Percentiles rank a stretch among this genome's conserved stretches.
These are phyloP conservation scores for Hypoxylon sp. DNA, from an alignment of 2,329 filamentous ascomycete species.

Conservation along the genomic window DNA sequence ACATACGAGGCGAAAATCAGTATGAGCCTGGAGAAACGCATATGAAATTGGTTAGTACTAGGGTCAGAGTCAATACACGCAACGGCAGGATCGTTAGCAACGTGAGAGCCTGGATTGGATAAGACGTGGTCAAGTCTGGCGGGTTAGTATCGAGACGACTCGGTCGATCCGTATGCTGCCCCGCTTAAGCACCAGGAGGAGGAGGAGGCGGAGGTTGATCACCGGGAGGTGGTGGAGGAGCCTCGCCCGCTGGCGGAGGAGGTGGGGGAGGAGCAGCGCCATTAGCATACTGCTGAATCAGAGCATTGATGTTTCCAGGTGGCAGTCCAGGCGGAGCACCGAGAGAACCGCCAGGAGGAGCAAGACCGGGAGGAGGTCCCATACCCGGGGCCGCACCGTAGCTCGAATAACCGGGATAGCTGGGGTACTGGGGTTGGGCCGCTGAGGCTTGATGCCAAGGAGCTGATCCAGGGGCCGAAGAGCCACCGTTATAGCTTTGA, in stretches of 20 bases:
- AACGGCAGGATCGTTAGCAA: constrained; percentile 26
- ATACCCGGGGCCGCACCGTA: constrained; percentile 68
- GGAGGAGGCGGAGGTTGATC: constrained; percentile 73
- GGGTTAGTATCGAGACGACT: constrained; percentile 46
- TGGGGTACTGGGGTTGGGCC: constrained; percentile 70
- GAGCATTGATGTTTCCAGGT: constrained; percentile 69
- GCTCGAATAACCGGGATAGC: constrained; percentile 62
- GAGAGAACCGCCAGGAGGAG: constrained; percentile 60
- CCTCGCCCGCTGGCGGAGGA: constrained; percentile 72
- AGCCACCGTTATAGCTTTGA: constrained; percentile 54
- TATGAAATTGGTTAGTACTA: constrained; percentile 39
- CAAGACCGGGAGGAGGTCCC: constrained; percentile 60
- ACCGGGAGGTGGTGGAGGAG: constrained; percentile 71
- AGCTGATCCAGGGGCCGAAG: constrained; percentile 57
- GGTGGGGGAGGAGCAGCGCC: constrained; percentile 67
- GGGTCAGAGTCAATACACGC: constrained; percentile 27
- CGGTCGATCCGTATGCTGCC: constrained; percentile 29
- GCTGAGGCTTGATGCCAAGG: constrained; percentile 74
- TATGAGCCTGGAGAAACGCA: constrained; percentile 12
- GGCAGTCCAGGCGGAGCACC: constrained; percentile 66
- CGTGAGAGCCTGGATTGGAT: constrained; percentile 19
- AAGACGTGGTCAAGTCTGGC: constrained; percentile 7
- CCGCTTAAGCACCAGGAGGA: constrained; percentile 64
- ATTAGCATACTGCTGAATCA: constrained; percentile 75
- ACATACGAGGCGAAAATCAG: not conserved